Evolutionary conservation across 2,329 filamentous ascomycete genomes (phyloP).

Genomic region (Fusarium pseudonygamai): DNA sequence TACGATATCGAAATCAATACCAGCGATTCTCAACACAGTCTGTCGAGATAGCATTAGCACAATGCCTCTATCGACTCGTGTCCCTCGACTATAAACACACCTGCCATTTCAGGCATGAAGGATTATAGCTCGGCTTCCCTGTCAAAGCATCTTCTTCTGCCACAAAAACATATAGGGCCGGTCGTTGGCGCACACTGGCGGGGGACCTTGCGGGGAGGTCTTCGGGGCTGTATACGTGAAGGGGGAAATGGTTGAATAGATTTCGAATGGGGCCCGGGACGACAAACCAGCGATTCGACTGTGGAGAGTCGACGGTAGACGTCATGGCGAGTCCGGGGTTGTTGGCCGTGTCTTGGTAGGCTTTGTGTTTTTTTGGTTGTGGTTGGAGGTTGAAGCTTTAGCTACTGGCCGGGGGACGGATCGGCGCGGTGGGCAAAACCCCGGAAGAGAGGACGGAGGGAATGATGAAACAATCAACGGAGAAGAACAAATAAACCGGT

Average conservation of each 20-base stretch:
- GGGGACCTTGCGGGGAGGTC: conserved; percentile 72
- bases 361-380: neutral
- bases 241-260: conserved; percentile 86
- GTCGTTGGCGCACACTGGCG: conserved; percentile 52
- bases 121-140: conserved; percentile 84
- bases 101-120: conserved; percentile 96
- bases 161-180: conserved; percentile 81
- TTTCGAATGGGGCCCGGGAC: conserved; percentile 80
- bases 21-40: conserved; percentile 84
- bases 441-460: conserved; percentile 9
- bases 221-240: conserved; percentile 79
- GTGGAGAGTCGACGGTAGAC: conserved; percentile 16
- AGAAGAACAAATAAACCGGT: neutral
- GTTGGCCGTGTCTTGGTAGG: neutral
- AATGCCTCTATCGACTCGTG: neutral
- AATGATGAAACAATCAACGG: neutral
- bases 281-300: conserved; percentile 55
- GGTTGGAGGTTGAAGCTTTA: neutral
- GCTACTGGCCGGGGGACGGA: conserved; percentile 17
- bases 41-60: conserved; percentile 47
- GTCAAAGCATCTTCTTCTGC: conserved; percentile 67
- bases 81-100: conserved; percentile 56
- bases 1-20: conserved; percentile 71
- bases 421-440: conserved; percentile 33
- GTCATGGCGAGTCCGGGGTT: conserved; percentile 21